A percentile compares a stretch with the other conserved stretches of the same genome.
phyloP scores from a whole-genome alignment of 208 protist genomes.

The Trypanosoma avium region DNA sequence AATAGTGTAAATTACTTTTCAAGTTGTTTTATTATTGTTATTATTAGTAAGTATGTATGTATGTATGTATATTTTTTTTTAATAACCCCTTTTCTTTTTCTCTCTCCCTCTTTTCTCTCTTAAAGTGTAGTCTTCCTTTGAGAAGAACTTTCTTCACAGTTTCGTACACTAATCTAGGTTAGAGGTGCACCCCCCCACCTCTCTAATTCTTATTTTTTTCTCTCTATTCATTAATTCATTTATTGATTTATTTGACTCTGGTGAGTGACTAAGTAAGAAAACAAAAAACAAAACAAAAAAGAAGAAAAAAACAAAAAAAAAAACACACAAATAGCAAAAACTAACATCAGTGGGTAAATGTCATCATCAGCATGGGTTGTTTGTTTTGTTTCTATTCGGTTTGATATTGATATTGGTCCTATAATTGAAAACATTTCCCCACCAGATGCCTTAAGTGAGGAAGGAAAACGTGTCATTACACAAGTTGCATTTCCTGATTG shows the following conservation, averaged over 20 bases:
- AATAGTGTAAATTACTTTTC: too few relatives aligned
- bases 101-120: constrained; percentile 23
- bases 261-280: constrained; percentile 1
- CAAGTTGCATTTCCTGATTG: constrained; percentile 81
- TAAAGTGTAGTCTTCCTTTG: neutral
- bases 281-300: neutral
- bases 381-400: constrained; percentile 84
- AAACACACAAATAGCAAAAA: too few relatives aligned
- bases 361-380: constrained; percentile 59
- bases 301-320: neutral
- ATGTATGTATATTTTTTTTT: constrained; percentile 23
- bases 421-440: constrained; percentile 69
- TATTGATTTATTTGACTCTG: too few relatives aligned
- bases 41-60: too few relatives aligned
- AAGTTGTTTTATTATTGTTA: too few relatives aligned
- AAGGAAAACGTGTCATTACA: constrained; percentile 46
- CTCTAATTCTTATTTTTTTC: too few relatives aligned
- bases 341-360: too few relatives aligned
- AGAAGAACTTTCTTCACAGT: too few relatives aligned
- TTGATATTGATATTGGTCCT: constrained; percentile 85
- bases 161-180: too few relatives aligned
- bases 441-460: constrained; percentile 49
- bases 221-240: too few relatives aligned
- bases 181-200: too few relatives aligned
- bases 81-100: too few relatives aligned